Conservation (phyloP, 768 basidiomycete genomes). For the Boletus insuetus region DNA sequence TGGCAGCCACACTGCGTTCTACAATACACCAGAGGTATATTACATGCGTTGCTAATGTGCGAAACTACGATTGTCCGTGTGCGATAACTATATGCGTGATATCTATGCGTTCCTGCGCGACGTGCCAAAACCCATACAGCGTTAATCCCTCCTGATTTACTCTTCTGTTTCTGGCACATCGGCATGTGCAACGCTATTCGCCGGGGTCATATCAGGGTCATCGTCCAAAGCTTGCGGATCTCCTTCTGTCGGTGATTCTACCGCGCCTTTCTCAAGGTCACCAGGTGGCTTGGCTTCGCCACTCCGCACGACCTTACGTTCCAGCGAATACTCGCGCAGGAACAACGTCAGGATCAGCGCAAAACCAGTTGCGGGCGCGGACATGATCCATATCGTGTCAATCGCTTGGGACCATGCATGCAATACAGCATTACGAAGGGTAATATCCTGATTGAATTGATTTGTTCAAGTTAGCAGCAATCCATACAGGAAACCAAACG, state of each 20-base stretch:
- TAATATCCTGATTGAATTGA: constrained; percentile 45
- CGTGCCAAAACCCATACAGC: neutral
- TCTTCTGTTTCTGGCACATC: neutral
- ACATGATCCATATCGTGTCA: constrained; percentile 61
- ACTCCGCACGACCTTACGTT: constrained; percentile 47
- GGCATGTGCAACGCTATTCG: neutral
- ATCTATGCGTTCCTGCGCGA: neutral
- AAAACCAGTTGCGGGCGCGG: constrained; percentile 54
- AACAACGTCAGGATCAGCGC: constrained; percentile 53
- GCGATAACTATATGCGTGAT: neutral
- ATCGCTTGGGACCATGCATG: constrained; percentile 68
- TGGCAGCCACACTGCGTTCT: neutral
- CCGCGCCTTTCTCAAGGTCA: constrained; percentile 31
- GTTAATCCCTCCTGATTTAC: neutral
- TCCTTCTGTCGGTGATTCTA: neutral
- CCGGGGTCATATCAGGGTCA: neutral
- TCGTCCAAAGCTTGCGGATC: neutral
- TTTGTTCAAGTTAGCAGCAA: neutral
- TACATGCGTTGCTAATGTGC: neutral
- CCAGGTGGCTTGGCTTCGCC: constrained; percentile 22
- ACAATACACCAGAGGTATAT: neutral
- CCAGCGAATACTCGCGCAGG: constrained; percentile 58
- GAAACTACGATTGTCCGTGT: neutral
- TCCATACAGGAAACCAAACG: neutral
- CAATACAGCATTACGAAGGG: constrained; percentile 47